Evolutionary conservation across 768 basidiomycete species (phyloP), one percentile per base, ranked within the genome.

Genomic region (Dentipellis sp.): DNA sequence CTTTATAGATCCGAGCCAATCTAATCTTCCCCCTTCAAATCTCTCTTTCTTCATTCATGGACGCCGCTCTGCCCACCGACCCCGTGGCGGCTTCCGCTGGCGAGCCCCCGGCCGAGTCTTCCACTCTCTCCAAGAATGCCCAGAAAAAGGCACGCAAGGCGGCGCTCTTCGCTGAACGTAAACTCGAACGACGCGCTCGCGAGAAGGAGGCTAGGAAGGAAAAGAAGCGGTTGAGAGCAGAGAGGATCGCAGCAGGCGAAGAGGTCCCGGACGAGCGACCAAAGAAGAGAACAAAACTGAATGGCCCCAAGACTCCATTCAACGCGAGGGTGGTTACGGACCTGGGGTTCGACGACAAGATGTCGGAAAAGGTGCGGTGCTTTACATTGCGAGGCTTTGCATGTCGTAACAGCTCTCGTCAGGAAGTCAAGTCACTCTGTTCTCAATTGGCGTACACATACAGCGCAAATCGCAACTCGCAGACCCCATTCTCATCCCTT

Each of bases 381-480:
- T 29, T 9, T 17, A 17, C 3, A 4, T 16, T 17, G 29, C 42
- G 12, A 10, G n/a, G 35, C 21, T 35, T 19, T 34, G 23, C 14
- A 19, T 35, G 5, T 19, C 40, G 16, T 29, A 36, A 49, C 35
- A 29, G 39, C 38, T 23, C 39, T 50, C 52, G 40, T 45, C 68
- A 98, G 95, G 97, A 98, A 75, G 80, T 97, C 58, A 82, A 76
- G 62, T 97, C 94, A 4, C 78, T 99, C 64, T 83, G 82, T 55
- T 88, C 90, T 23, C 97, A 99, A 70, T 74, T 97, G 50, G 86
- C 84, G n/a, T 97, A 89, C 67, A 84, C 88, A 19, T 97, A 98
- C 71, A 88, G 90, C 64, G 78, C 83, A 52, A 97, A 98, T 70
- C 84, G 91, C 57, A 76, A 77, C 54, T 80, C 92, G 5, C 66